Evolutionary conservation across 2,329 filamentous ascomycete genomes (phyloP).

Genomic region (Coniochaeta prunicola): DNA sequence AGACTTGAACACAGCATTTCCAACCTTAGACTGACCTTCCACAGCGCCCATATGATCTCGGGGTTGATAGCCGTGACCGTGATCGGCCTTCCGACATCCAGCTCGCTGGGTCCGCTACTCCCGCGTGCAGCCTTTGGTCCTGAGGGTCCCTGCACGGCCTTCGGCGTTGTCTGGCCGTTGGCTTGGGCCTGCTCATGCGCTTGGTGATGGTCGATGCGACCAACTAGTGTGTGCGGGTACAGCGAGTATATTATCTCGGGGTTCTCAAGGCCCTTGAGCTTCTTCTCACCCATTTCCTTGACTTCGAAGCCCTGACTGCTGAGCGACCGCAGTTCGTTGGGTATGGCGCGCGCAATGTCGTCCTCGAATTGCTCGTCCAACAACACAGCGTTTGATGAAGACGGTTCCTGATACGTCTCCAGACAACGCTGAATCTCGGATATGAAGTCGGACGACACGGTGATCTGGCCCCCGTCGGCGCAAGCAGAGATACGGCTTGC

Average conservation of each 20-base stretch:
- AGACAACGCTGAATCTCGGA: conserved; percentile 88
- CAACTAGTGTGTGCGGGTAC: conserved; percentile 82
- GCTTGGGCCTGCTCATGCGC: conserved; percentile 34
- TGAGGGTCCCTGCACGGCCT: conserved; percentile 34
- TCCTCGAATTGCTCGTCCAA: conserved; percentile 72
- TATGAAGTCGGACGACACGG: conserved; percentile 94
- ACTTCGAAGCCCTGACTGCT: conserved; percentile 93
- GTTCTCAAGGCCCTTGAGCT: conserved; percentile 95
- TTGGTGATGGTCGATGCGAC: conserved; percentile 65
- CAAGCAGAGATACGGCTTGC: conserved; percentile 89
- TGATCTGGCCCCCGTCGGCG: conserved; percentile 93
- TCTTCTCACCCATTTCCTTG: conserved; percentile 86
- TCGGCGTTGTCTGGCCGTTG: conserved; percentile 14
- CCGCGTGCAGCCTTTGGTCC: conserved; percentile 27
- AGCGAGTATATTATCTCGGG: conserved; percentile 93
- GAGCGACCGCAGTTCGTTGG: conserved; percentile 78
- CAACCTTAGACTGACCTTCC: conserved; percentile 79
- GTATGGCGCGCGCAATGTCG: conserved; percentile 65
- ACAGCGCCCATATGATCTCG: conserved; percentile 80
- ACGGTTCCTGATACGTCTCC: conserved; percentile 81
- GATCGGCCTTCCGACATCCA: conserved; percentile 29
- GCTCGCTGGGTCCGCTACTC: not conserved
- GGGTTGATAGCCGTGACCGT: conserved; percentile 71
- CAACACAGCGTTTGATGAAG: conserved; percentile 43
- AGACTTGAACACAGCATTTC: conserved; percentile 90